phyloP scores from a whole-genome alignment of 1,284 basidiomycete genomes.

The Apiotrichum siamense region DNA sequence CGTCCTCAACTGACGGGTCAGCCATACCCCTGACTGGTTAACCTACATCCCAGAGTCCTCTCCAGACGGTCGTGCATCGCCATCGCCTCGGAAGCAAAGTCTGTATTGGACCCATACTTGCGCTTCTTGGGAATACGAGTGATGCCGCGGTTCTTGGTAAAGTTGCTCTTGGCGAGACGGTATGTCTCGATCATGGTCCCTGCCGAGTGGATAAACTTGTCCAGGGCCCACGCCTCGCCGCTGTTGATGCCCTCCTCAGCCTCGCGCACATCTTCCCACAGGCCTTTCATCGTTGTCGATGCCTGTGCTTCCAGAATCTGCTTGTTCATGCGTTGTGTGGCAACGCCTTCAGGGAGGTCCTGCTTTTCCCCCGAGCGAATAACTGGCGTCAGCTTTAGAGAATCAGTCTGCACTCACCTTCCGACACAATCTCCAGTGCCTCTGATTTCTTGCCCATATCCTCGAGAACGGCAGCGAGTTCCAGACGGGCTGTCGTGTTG shows the following conservation, averaged over 20 bases:
- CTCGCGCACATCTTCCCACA: conserved; percentile 44
- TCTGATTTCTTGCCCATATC: conserved; percentile 65
- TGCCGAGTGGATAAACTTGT: conserved; percentile 71
- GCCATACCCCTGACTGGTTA: background rate
- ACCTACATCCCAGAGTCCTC: conserved; percentile 37
- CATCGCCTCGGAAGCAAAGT: conserved; percentile 28
- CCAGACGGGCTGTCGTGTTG: conserved; percentile 75
- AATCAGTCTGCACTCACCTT: conserved; percentile 54
- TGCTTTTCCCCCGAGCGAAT: conserved; percentile 20
- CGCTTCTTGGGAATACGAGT: conserved; percentile 29
- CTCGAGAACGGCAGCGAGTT: conserved; percentile 84
- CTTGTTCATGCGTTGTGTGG: conserved; percentile 28
- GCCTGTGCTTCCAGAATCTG: conserved; percentile 36
- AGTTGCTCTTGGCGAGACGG: conserved; percentile 74
- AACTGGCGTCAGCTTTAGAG: conserved; percentile 5
- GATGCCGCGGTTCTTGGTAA: conserved; percentile 60
- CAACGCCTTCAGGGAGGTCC: conserved; percentile 17
- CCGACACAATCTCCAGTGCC: conserved; percentile 77
- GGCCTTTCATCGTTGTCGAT: conserved; percentile 36
- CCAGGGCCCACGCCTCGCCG: conserved; percentile 46
- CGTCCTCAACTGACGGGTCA: conserved; percentile 33
- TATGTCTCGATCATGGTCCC: conserved; percentile 82
- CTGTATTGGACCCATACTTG: conserved; percentile 20
- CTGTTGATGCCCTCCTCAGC: conserved; percentile 41
- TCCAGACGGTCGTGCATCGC: conserved; percentile 44